Evolutionary conservation across 2,329 filamentous ascomycete genomes (phyloP), one percentile per base, ranked within the genome.

Genomic region (Chaetomiaceae sp.): DNA sequence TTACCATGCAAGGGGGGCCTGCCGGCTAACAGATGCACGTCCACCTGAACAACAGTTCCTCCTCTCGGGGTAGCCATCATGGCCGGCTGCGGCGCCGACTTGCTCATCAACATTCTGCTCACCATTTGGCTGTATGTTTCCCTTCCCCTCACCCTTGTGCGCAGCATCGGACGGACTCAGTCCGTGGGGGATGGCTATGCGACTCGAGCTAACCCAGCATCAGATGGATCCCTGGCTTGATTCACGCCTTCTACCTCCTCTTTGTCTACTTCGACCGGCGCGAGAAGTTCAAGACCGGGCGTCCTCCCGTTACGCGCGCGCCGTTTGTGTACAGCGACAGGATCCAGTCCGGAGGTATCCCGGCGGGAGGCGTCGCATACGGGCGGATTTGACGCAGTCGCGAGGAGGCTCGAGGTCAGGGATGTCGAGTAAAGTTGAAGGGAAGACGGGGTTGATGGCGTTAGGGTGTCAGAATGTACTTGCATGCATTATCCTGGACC

Each of bases 221-320:
- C 49, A 80, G 79, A n/a, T 86, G 83, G 63, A 66, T 93, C 41
- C 87, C 87, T 0, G 88, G 86, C 7, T 83, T 88, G 56, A 77
- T 91, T 34, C 83, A 89, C 62, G 86, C 86, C 35, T 89, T 90
- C 65, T 93, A 90, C 63, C 56, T 88, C 51, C 81, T 89, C 66
- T 94, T 89, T 63, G 73, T 94, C 52, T 95, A 90, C 69, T 91
- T 84, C 65, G 79, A 87, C 58, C 83, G 84, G 32, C 76, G 74
- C 43, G 81, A 87, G 56, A 76, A 82, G 61, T 73, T 75, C 2
- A 67, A 72, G 37, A 69, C 76, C 27, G 84, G 84, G 5, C 69
- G 72, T 10, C 72, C 73, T 49, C 34, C 37, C 10, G 68, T 74
- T 17, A 68, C 71, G 8, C 74, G 72, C 2, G 84, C 84, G 1